A percentile compares a stretch with the other conserved stretches of the same genome.
Conservation (phyloP, 805 yeast species). For the Monosporozyma solicola region DNA sequence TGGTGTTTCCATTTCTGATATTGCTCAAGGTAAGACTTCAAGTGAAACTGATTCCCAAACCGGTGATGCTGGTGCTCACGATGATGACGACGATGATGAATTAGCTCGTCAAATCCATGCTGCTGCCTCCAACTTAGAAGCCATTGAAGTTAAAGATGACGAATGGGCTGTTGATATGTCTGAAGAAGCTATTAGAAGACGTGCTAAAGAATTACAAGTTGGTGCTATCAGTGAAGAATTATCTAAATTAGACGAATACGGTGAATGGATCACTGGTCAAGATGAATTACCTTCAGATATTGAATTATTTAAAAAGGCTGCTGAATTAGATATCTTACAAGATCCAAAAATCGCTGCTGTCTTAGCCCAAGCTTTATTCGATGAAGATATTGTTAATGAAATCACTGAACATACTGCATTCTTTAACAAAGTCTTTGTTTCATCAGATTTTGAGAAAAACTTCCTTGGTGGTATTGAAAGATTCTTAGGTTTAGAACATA, state of each 20-base stretch:
- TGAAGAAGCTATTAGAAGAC: conserved; percentile 87
- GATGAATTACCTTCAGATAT: conserved; percentile 68
- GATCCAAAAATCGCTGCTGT: conserved; percentile 80
- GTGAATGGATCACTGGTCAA: conserved; percentile 77
- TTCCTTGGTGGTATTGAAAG: conserved; percentile 95
- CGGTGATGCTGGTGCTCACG: conserved; percentile 36
- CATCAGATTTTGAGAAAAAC: conserved; percentile 70
- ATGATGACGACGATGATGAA: conserved; percentile 55
- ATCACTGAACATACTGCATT: conserved; percentile 73
- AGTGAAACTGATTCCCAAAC: conserved; percentile 22
- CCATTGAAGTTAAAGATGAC: conserved; percentile 68
- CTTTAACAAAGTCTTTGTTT: conserved; percentile 57
- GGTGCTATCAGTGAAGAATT: conserved; percentile 34
- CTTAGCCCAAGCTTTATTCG: conserved; percentile 82
- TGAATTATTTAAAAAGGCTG: conserved; percentile 85
- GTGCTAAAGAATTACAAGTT: conserved; percentile 82
- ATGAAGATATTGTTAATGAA: conserved; percentile 64
- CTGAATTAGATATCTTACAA: conserved; percentile 61
- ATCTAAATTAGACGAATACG: conserved; percentile 61
- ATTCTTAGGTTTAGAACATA: conserved; percentile 73
- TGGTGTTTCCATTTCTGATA: conserved; percentile 71
- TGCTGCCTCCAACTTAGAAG: conserved; percentile 64
- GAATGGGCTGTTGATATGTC: conserved; percentile 98
- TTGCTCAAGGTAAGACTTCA: conserved; percentile 45
- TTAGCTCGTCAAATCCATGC: conserved; percentile 73